Base-by-base conservation (phyloP, 164 flowering plant species). In the Annona cherimola region DNA sequence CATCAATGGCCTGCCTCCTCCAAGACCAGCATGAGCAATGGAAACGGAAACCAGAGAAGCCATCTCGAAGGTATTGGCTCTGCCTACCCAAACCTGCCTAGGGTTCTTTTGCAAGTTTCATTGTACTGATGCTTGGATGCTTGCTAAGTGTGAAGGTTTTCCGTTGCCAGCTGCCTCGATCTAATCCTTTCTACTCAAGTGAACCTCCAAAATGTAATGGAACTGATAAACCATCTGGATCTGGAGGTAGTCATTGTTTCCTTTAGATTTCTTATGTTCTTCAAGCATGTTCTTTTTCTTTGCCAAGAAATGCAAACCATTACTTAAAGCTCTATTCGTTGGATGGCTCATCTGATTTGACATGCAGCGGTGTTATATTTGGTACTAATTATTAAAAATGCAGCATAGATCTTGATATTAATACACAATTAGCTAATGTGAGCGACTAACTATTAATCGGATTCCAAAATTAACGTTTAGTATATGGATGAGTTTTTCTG, bases 21-120 rank as follows among this genome's bases (percentile, higher is more conserved):
- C 81, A 83, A 73, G 92, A 95, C 75, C 97, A 91, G 68, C 92
- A 87, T 70, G 89, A 91, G 77, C 99, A 96, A 76, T 85, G 92
- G 89, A 91, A 86, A 70, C 81, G 86, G 20, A 75, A 62, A 6
- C 79, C 83, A 3, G 89, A 86, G 63, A 88, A 76, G 66, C 76
- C 83, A 68, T 81, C 81, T 20, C 78, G 94, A 72, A 91, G 99
- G 99, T 96, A 77, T 44, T 63, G 46, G 18, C 39, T 26, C 57
- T 4, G 5, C 11, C 45, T 4, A 16, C 40, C 54, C 35, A 43
- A 61, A 5, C 12, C 68, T 12, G 20, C 45, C 42, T 68, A 20
- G 3, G 57, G 43, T 70, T 43, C 68, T 14, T 67, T 11, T 12
- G 35, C 55, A 6, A 64, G 4, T 41, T 35, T 42, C 41, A 4